Conservation (phyloP, 73 alveolate species). For the Stentor roeselii region DNA sequence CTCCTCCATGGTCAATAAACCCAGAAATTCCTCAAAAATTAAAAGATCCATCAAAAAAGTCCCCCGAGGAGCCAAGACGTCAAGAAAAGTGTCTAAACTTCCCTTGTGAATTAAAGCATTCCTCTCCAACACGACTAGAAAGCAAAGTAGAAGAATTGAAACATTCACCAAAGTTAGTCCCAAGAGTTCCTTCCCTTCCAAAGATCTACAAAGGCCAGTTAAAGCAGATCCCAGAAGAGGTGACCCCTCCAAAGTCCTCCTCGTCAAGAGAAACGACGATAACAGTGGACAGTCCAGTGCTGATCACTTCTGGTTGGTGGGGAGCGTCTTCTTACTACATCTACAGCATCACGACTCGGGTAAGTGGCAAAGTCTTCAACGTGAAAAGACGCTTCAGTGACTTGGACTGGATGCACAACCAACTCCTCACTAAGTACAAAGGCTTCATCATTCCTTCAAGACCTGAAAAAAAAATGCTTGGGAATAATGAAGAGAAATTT, state of each 20-base stretch:
- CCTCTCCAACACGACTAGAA: neutral
- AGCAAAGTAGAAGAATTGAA: neutral
- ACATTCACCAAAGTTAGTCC: neutral
- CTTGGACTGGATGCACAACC: constrained; percentile 23
- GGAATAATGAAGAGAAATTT: constrained; percentile 4
- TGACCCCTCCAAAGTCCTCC: constrained; percentile 4
- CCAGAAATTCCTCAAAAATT: too few relatives aligned
- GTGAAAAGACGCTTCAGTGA: constrained; percentile 28
- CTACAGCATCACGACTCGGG: neutral
- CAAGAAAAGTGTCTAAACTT: too few relatives aligned
- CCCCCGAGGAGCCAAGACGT: too few relatives aligned
- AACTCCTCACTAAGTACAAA: neutral
- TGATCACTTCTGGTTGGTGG: neutral
- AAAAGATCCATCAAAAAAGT: too few relatives aligned
- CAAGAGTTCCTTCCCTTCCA: neutral
- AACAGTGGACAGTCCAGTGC: constrained; percentile 2
- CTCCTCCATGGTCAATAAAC: too few relatives aligned
- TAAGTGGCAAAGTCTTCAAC: neutral
- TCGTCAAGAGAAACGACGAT: neutral
- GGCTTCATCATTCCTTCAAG: constrained; percentile 25
- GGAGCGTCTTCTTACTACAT: neutral
- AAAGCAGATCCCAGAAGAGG: neutral
- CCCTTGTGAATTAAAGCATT: too few relatives aligned
- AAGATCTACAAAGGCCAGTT: neutral
- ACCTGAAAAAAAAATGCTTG: neutral